phyloP scores from a whole-genome alignment of 1,139 yeast species.

The Pneumocystis murina region DNA sequence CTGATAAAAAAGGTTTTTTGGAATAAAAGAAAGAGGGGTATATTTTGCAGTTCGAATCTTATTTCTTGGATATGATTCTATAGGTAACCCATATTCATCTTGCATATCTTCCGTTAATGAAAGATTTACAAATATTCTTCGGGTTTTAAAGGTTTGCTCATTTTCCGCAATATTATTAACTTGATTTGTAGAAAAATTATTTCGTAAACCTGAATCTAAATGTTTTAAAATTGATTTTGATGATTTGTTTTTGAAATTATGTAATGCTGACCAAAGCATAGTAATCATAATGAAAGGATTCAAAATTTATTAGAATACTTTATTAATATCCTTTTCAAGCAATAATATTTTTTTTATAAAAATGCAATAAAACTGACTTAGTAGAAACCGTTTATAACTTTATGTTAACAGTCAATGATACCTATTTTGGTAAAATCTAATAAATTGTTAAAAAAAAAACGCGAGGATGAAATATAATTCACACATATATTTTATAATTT shows the following conservation, averaged over 20 bases:
- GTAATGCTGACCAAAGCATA: neutral
- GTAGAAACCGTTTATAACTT: neutral
- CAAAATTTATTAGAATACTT: neutral
- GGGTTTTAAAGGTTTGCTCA: neutral
- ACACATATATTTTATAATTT: neutral
- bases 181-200: neutral
- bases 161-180: neutral
- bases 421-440: neutral
- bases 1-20: constrained; percentile 66
- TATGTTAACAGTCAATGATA: neutral
- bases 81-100: constrained; percentile 51
- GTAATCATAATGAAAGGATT: neutral
- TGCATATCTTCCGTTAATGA: constrained; percentile 1
- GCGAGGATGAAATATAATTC: neutral
- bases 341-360: neutral
- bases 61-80: constrained; percentile 53
- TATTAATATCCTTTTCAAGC: neutral
- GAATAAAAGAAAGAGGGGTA: constrained; percentile 76
- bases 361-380: neutral
- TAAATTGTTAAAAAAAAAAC: neutral
- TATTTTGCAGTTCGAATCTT: constrained; percentile 92
- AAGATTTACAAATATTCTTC: neutral
- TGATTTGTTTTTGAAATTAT: neutral
- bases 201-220: neutral
- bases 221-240: neutral